Conservation (phyloP, 169 alveolate species). For the Plasmodium adleri region DNA sequence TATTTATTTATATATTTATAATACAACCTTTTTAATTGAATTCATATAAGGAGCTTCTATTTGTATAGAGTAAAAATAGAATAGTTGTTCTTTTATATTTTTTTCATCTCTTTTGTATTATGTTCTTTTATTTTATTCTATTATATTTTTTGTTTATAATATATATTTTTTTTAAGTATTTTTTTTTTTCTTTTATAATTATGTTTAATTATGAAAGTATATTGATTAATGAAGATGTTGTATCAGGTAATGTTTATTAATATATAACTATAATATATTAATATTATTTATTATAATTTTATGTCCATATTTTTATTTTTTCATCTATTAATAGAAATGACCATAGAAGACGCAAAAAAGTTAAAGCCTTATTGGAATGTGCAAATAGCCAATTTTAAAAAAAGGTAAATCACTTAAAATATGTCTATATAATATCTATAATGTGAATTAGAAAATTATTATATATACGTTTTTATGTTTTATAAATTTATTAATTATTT, state of each 20-base stretch:
- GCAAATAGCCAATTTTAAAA: conserved; percentile 74
- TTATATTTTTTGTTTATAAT: neutral
- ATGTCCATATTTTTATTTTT: conserved; percentile 17
- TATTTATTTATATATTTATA: too few species aligned
- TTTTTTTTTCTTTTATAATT: conserved; percentile 26
- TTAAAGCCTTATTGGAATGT: conserved; percentile 75
- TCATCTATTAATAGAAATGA: conserved; percentile 38
- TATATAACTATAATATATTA: conserved; percentile 3
- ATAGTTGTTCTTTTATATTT: neutral
- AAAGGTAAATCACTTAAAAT: conserved; percentile 13
- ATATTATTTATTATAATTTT: conserved; percentile 14
- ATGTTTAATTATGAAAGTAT: conserved; percentile 76
- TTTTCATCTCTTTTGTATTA: neutral
- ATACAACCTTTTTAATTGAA: too few species aligned
- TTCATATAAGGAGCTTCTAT: neutral
- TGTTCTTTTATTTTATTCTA: neutral
- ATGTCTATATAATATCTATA: neutral
- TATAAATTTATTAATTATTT: neutral
- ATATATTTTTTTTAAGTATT: conserved; percentile 16
- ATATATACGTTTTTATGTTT: neutral
- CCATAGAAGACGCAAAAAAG: conserved; percentile 71
- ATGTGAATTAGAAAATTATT: neutral
- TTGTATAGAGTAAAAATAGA: neutral
- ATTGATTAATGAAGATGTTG: conserved; percentile 56
- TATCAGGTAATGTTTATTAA: conserved; percentile 38